Conservation (phyloP, 352 stramenopile genomes). For the Globisporangium spinosum region DNA sequence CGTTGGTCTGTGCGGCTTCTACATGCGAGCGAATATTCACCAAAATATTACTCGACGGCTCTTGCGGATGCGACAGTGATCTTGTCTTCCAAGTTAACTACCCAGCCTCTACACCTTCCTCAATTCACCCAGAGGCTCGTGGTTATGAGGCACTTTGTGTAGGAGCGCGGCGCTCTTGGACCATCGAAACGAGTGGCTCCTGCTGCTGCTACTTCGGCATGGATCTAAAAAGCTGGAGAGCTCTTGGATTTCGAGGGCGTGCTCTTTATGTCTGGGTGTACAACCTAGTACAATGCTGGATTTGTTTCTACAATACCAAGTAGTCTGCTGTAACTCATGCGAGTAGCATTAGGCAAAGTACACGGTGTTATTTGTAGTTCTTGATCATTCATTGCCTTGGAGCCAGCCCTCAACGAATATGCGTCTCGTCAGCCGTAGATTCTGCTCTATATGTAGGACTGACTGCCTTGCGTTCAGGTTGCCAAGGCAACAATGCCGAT, state of each 20-base stretch:
- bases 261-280: too few species aligned
- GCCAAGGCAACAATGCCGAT: neutral
- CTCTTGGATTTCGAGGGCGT: too few species aligned
- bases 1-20: neutral
- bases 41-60: neutral
- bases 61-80: neutral
- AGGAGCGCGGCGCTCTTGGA: constrained; percentile 4
- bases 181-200: constrained; percentile 6
- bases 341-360: too few species aligned
- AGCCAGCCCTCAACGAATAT: too few species aligned
- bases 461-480: too few species aligned
- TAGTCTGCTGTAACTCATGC: too few species aligned
- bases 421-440: too few species aligned
- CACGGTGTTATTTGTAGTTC: too few species aligned
- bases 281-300: too few species aligned
- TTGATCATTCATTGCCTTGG: too few species aligned
- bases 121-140: neutral
- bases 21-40: neutral
- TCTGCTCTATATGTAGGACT: too few species aligned
- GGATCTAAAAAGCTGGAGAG: neutral
- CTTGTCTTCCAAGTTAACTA: neutral
- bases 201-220: neutral
- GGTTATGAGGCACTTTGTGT: neutral
- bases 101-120: neutral
- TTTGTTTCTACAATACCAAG: too few species aligned